Percentiles rank a stretch among this genome's conserved stretches.
These are phyloP conservation scores for Lecanicillium sp. DNA, from an alignment of 2,329 filamentous ascomycete species.

Conservation along the genomic window DNA sequence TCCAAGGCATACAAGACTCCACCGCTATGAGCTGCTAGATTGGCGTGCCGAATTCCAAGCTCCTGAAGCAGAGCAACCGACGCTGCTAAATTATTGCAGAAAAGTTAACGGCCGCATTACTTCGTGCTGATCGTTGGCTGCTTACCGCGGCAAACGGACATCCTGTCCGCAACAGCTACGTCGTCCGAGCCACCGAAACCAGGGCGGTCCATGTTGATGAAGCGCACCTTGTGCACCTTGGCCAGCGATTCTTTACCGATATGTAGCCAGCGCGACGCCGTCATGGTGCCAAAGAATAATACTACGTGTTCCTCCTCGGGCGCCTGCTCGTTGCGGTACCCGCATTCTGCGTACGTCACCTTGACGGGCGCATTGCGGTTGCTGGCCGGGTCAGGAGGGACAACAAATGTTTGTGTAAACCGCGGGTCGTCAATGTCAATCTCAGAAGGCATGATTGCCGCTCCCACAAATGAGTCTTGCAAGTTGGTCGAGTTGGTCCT, in stretches of 20 bases:
- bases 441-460: slow-evolving; percentile 5
- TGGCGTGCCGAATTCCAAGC: slow-evolving; percentile 22
- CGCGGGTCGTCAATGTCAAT: slow-evolving; percentile 13
- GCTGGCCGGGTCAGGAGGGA: slow-evolving; percentile 10
- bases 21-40: slow-evolving; percentile 20
- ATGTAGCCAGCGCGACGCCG: slow-evolving; percentile 21
- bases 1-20: slow-evolving; percentile 24
- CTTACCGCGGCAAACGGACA: slow-evolving; percentile 20
- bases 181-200: slow-evolving; percentile 26
- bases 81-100: slow-evolving; percentile 12
- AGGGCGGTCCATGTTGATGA: slow-evolving; percentile 25
- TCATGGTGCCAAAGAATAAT: slow-evolving; percentile 20
- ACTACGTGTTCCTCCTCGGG: slow-evolving; percentile 19
- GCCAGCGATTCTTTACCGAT: slow-evolving; percentile 24
- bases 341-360: slow-evolving; percentile 22
- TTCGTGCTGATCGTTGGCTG: neutral
- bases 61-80: slow-evolving; percentile 24
- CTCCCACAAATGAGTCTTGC: too few relatives aligned
- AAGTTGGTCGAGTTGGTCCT: too few relatives aligned
- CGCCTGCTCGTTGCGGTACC: slow-evolving; percentile 19
- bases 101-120: neutral
- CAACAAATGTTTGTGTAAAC: slow-evolving; percentile 14
- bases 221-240: slow-evolving; percentile 21
- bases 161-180: slow-evolving; percentile 12
- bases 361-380: slow-evolving; percentile 8